A percentile compares a stretch with the other conserved stretches of the same genome.
phyloP scores from a whole-genome alignment of 257 asterid genomes.

The Nicotiana noctiflora region DNA sequence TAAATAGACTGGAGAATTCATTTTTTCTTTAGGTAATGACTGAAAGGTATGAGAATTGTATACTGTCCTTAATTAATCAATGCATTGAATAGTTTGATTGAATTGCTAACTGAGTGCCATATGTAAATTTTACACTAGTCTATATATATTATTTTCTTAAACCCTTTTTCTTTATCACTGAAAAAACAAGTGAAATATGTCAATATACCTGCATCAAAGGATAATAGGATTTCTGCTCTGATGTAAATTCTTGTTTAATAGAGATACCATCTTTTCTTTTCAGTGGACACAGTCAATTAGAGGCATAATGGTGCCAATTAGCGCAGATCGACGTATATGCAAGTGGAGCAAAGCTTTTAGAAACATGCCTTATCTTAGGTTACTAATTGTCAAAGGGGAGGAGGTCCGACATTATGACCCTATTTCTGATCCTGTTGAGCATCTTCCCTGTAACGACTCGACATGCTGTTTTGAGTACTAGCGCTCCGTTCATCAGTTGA shows the following conservation, averaged over 20 bases:
- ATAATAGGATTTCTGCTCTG: background rate
- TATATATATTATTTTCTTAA: no score
- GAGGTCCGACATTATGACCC: background rate
- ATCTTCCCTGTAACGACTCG: background rate
- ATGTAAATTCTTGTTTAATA: background rate
- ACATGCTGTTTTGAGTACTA: no score
- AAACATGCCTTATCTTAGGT: background rate
- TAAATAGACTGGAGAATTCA: background rate
- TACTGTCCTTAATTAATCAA: background rate
- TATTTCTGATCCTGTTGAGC: background rate
- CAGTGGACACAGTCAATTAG: background rate
- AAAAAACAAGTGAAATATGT: no score
- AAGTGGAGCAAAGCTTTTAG: background rate
- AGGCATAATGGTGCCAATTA: background rate
- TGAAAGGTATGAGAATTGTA: no score
- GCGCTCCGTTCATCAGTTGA: no score
- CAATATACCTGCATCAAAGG: background rate
- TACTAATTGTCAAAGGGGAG: conserved; percentile 1
- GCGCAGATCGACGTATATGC: background rate
- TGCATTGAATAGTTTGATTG: background rate
- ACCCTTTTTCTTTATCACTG: no score
- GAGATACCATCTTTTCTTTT: background rate
- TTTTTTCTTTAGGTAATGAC: background rate
- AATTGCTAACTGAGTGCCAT: background rate
- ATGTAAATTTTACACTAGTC: no score